Conservation (phyloP, 2,329 filamentous ascomycete species). For the Penicillium carneum region DNA sequence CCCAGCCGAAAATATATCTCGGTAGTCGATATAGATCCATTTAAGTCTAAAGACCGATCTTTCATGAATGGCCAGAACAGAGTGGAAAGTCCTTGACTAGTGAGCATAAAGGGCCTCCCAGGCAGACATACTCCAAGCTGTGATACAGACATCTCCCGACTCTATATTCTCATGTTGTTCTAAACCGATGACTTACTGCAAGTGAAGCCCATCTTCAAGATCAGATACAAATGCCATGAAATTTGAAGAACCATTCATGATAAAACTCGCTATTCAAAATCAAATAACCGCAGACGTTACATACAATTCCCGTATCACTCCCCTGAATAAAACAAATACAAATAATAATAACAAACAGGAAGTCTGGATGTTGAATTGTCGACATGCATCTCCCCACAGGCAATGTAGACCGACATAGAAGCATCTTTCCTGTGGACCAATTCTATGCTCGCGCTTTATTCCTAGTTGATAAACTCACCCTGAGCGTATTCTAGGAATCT, state of each 20-base stretch:
- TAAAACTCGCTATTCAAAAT: not conserved
- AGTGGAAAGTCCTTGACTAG: not conserved
- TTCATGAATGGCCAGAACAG: too few relatives aligned
- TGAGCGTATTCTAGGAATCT: slow-evolving; percentile 25
- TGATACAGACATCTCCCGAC: not conserved
- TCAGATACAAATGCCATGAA: not conserved
- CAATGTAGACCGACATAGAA: not conserved
- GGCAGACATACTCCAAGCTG: not conserved
- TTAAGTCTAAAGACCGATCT: not conserved
- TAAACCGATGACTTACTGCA: not conserved
- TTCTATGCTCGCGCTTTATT: not conserved
- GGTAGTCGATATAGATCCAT: not conserved
- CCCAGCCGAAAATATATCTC: not conserved
- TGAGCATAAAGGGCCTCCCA: not conserved
- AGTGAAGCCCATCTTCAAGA: not conserved
- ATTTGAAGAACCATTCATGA: not conserved
- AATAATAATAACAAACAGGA: not conserved
- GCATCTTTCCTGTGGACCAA: not conserved
- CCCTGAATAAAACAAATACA: not conserved
- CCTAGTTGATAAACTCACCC: not conserved
- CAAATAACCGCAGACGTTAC: not conserved
- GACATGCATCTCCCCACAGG: not conserved
- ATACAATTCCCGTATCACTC: not conserved
- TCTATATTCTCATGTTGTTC: too few relatives aligned
- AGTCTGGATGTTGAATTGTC: not conserved